phyloP scores from a whole-genome alignment of 306 rosid genomes.

The Medicago lupulina region DNA sequence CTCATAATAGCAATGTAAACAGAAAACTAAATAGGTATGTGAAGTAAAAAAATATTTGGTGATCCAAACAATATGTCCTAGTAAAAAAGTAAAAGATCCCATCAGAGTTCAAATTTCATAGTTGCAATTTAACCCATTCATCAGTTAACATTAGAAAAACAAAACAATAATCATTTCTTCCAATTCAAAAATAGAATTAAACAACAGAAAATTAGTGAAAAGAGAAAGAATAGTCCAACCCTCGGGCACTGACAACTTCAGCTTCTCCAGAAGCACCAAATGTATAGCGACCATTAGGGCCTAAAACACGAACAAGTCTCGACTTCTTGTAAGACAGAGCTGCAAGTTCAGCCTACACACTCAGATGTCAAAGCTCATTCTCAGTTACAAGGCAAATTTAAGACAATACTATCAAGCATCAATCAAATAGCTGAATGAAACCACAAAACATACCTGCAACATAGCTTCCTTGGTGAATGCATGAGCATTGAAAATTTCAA shows the following conservation, averaged over 20 bases:
- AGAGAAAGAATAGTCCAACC: conserved; percentile 51
- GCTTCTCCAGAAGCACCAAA: conserved; percentile 83
- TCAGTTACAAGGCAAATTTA: conserved; percentile 24
- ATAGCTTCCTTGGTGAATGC: conserved; percentile 87
- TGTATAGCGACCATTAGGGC: conserved; percentile 70
- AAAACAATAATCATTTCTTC: neutral
- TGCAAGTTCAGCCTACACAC: conserved; percentile 88
- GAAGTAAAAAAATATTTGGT: neutral
- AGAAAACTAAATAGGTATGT: conserved; percentile 9
- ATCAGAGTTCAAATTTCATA: conserved; percentile 5
- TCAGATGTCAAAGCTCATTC: conserved; percentile 15
- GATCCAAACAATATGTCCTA: neutral
- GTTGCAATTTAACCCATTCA: conserved; percentile 11
- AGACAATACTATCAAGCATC: conserved; percentile 5
- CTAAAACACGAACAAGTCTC: conserved; percentile 79
- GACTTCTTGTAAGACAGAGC: conserved; percentile 84
- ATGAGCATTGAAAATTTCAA: conserved; percentile 95
- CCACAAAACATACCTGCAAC: conserved; percentile 64
- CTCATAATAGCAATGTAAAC: conserved; percentile 9
- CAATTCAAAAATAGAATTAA: conserved; percentile 4
- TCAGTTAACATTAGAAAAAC: neutral
- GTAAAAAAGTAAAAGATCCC: conserved; percentile 3
- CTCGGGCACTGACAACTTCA: conserved; percentile 94
- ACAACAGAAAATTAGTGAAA: conserved; percentile 18
- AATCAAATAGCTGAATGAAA: conserved; percentile 23